These are phyloP conservation scores for Melastoma malabathricum DNA, from an alignment of 345 rosid genomes.

Conservation along the genomic window DNA sequence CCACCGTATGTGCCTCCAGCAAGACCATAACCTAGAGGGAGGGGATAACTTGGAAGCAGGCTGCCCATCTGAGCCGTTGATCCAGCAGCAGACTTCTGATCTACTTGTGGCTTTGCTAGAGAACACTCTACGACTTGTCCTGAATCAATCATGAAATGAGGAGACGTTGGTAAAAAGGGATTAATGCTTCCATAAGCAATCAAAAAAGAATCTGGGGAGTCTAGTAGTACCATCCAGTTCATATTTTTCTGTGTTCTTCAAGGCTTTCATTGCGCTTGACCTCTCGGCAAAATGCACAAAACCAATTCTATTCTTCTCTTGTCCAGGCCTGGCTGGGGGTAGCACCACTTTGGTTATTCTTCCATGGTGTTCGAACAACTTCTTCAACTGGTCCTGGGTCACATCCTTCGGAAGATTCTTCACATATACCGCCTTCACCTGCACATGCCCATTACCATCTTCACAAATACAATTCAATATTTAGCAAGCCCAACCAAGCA, in stretches of 20 bases:
- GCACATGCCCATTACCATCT: constrained; percentile 9
- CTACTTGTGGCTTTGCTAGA: constrained; percentile 89
- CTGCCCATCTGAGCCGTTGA: constrained; percentile 41
- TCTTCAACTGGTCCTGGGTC: constrained; percentile 57
- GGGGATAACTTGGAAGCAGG: constrained; percentile 57
- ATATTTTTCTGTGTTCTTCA: constrained; percentile 76
- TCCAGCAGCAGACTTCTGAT: constrained; percentile 47
- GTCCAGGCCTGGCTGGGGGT: constrained; percentile 81
- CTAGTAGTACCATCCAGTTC: constrained; percentile 61
- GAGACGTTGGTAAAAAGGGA: not conserved
- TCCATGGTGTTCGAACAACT: constrained; percentile 73
- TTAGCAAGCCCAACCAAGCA: not conserved
- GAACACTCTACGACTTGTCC: constrained; percentile 86
- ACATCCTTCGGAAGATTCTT: constrained; percentile 77
- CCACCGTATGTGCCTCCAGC: constrained; percentile 55
- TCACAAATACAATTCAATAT: constrained; percentile 5
- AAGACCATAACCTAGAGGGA: constrained; percentile 58
- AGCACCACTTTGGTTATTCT: constrained; percentile 64
- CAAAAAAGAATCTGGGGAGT: constrained; percentile 3
- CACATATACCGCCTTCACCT: constrained; percentile 89
- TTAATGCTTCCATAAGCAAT: constrained; percentile 2
- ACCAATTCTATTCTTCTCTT: constrained; percentile 76
- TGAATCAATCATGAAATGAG: constrained; percentile 9
- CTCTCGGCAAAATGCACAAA: constrained; percentile 92
- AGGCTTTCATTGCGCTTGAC: constrained; percentile 75